phyloP scores from a whole-genome alignment of 129 eudicot species.

The Cynara cardunculus region DNA sequence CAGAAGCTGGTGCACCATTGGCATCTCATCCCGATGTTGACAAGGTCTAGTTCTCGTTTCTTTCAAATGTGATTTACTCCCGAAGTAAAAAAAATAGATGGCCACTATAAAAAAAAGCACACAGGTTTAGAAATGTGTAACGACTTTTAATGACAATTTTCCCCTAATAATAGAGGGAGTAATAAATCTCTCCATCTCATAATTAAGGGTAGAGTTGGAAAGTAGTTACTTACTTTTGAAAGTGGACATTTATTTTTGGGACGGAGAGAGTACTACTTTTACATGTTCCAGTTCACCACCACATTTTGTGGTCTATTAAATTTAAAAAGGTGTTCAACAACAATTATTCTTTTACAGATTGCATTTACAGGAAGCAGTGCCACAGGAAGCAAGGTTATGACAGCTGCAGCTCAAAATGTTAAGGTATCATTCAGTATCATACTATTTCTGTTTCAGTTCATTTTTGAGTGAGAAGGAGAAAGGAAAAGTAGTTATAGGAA shows the following conservation, averaged over 20 bases:
- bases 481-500: background rate
- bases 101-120: background rate
- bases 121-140: background rate
- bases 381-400: conserved; percentile 95
- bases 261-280: background rate
- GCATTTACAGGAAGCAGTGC: conserved; percentile 95
- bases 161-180: background rate
- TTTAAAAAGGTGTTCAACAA: background rate
- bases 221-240: too few species aligned
- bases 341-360: conserved; percentile 47
- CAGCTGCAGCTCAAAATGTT: conserved; percentile 91
- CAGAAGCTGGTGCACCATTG: conserved; percentile 88
- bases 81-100: background rate
- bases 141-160: background rate
- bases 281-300: background rate
- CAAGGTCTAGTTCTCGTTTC: conserved; percentile 45
- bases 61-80: background rate
- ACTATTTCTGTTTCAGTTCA: background rate
- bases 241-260: background rate
- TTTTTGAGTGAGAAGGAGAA: background rate
- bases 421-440: conserved; percentile 36
- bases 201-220: background rate
- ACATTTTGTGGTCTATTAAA: background rate
- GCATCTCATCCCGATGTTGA: conserved; percentile 92
- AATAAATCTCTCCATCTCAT: background rate